Evolutionary conservation across 257 asterid genomes (phyloP), one percentile per base, ranked within the genome.

Genomic region (Datura wrightii): DNA sequence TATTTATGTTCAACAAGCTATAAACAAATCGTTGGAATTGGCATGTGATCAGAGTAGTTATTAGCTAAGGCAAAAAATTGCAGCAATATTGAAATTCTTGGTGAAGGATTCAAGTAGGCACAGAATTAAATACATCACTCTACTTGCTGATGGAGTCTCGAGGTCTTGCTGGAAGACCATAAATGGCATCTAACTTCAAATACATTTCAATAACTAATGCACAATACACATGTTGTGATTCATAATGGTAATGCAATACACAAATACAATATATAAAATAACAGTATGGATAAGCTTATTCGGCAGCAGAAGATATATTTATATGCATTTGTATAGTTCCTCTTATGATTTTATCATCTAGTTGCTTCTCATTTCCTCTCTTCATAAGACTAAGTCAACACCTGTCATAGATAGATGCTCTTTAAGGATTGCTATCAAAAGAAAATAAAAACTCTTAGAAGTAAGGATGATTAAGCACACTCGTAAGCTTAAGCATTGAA

Each of bases 351-450:
- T n/a, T 71, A 41, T 46, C 5, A 44, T 71, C 36, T 18, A 71
- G 54, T 71, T 71, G 62, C 60, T 48, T 48, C 81, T 76, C 60
- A 48, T 48, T 48, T 76, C 44, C 81, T 76, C 60, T 74, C 60
- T 24, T 48, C 55, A 8, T 1, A 24, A 48, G 50, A 65, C 60
- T 48, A 48, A 24, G 62, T 24, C 81, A 76, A 48, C 44, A 31
- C 56, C 42, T 1, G 44, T 48, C 42, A 24, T 46, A 76, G 19
- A 44, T 76, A 24, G 44, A 24, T 76, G 6, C 44, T 76, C 62
- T 24, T 53, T 50, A 76, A 48, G 44, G 81, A 24, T 13, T 46
- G 81, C 13, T 50, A 24, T 3, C 60, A 24, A 50, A 50, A 72
- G 44, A 74, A 50, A 48, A 72, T 1, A 74, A 74, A 11, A 10